Base-by-base conservation (phyloP, 305 asterid species). In the Vinca major region DNA sequence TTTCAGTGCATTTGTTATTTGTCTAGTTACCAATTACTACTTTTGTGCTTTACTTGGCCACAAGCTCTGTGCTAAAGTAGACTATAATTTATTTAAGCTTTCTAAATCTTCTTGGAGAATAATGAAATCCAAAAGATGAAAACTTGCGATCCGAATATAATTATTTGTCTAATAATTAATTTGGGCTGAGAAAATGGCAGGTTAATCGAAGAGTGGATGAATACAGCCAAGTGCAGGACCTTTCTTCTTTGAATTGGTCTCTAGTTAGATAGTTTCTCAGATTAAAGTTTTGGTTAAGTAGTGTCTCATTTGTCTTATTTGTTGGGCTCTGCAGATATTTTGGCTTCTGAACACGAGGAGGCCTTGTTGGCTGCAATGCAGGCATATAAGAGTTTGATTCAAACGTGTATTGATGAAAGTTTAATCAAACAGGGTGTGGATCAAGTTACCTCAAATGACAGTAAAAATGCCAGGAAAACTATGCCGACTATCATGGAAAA, bases 281-380 rank as follows among this genome's bases (percentile, higher is more conserved):
- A 3, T 56, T 4, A 12, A 33, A 5, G 3, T 48, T 48, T 1
- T 12, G 41, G 43, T 12, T 13, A 5, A 58, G 21, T 58, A 54
- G 47, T 43, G 37, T 68, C 36, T 63, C 11, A 40, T 60, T 47
- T 65, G 36, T 80, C 66, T 50, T 21, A 58, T 62, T 39, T 75
- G 73, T 71, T 73, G 54, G 68, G 47, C 37, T 61, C 52, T 69
- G 53, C 87, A 93, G 99, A 86, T 75, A 75, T 90, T 77, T 78
- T 93, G 82, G 86, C 80, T 78, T 86, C 97, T 79, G 97, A 81
- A 55, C 97, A 90, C 20, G 96, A 85, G 82, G 97, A 85, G 80
- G 90, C 99, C 60, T 71, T 85, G 69, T 73, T 83, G 63, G 92
- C 92, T 50, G 85, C 97, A 20, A 77, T 79, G 80, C 85, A 87